Evolutionary conservation across 2,329 filamentous ascomycete genomes (phyloP).

Genomic region (Aspergillus pseudonomiae): DNA sequence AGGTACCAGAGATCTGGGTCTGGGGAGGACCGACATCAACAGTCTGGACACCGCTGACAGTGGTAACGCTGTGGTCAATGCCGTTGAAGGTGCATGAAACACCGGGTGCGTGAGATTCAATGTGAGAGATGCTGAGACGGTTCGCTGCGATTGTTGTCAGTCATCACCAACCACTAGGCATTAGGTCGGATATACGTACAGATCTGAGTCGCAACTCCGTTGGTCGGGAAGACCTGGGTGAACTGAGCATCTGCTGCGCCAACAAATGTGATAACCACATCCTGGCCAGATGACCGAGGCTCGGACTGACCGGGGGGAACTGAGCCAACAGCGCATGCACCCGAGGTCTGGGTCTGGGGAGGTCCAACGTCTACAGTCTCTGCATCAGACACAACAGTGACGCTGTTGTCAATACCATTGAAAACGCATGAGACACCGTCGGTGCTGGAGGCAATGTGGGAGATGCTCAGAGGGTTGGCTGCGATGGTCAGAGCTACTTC

Average conservation of each 20-base stretch:
- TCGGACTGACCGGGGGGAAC: not conserved
- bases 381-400: slow-evolving; percentile 18
- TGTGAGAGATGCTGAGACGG: slow-evolving; percentile 27
- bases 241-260: slow-evolving; percentile 26
- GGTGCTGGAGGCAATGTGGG: slow-evolving; percentile 18
- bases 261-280: slow-evolving; percentile 21
- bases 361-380: slow-evolving; percentile 26
- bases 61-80: slow-evolving; percentile 22
- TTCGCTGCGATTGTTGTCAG: slow-evolving; percentile 17
- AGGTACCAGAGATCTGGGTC: slow-evolving; percentile 25
- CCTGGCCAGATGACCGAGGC: not conserved
- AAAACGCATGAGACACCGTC: slow-evolving; percentile 22
- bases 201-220: slow-evolving; percentile 18
- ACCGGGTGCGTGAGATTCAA: slow-evolving; percentile 10
- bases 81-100: slow-evolving; percentile 25
- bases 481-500: not conserved
- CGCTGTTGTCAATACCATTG: slow-evolving; percentile 22
- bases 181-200: slow-evolving; percentile 12
- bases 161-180: too few species aligned
- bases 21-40: slow-evolving; percentile 30
- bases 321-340: slow-evolving; percentile 13
- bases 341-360: slow-evolving; percentile 27
- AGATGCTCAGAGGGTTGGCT: slow-evolving; percentile 27
- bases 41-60: slow-evolving; percentile 14
- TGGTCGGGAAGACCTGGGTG: slow-evolving; percentile 19